Conservation (phyloP, 768 basidiomycete genomes). For the Auriscalpium orientale region DNA sequence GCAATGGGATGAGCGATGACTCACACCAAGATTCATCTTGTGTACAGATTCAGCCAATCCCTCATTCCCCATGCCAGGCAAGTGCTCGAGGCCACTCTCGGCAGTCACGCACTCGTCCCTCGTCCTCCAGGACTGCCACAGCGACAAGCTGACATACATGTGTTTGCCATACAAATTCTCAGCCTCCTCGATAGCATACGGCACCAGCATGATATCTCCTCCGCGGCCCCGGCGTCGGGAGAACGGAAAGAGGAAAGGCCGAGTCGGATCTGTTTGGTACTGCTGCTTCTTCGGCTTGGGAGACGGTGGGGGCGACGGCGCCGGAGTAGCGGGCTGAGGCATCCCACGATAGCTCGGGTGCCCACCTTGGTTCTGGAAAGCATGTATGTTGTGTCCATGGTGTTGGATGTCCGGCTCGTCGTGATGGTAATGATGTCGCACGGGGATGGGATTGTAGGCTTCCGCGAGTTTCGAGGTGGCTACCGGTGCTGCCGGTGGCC, state of each 20-base stretch:
- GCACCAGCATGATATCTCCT: constrained; percentile 66
- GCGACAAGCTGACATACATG: constrained; percentile 80
- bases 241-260: constrained; percentile 95
- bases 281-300: constrained; percentile 97
- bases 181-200: constrained; percentile 94
- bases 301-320: constrained; percentile 76
- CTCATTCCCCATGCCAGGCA: constrained; percentile 52
- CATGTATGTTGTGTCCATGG: constrained; percentile 28
- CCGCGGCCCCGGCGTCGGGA: constrained; percentile 50
- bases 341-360: constrained; percentile 34
- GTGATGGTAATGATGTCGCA: constrained; percentile 92
- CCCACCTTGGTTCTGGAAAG: constrained; percentile 25
- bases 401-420: constrained; percentile 55
- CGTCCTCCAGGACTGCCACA: constrained; percentile 93
- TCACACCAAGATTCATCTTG: constrained; percentile 22
- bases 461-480: constrained; percentile 70
- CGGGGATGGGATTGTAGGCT: constrained; percentile 87
- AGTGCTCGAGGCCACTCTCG: constrained; percentile 83
- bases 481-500: constrained; percentile 21
- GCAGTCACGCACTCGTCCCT: constrained; percentile 91
- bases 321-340: constrained; percentile 80
- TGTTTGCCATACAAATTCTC: constrained; percentile 84
- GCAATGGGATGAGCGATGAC: background rate
- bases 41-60: constrained; percentile 39
- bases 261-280: constrained; percentile 92